Base-by-base conservation (phyloP, 176 grass and related monocot genomes). In the Triticum timopheevii region DNA sequence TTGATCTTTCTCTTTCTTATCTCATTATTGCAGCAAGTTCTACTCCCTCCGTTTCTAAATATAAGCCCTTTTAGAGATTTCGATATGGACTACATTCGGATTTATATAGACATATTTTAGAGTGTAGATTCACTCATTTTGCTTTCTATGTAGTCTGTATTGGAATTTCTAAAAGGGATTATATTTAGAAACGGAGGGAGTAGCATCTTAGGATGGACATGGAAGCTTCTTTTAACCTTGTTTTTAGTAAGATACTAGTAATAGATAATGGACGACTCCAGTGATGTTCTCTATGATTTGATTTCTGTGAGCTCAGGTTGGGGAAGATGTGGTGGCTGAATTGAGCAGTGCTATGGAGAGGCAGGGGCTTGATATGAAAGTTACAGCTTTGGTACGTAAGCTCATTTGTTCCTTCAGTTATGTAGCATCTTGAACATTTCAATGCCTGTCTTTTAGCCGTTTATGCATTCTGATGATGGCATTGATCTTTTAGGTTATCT, bases 331-430 rank as follows among this genome's bases (percentile, higher is more conserved):
- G 45, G 95, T 98, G 4, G 73, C 85, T 84, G 95, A 98, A 88
- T 80, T 98, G 83, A 95, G 85, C 69, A 92, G 82, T 73, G 89
- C 95, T 84, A 75, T 98, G 59, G 91, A 95, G 80, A 93, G 87
- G 77, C 91, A 98, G 56, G 95, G 93, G 50, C 91, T 93, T 92
- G 86, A 95, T 80, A 98, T 98, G 95, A 93, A 78, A 98, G 89
- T 95, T 62, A 80, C 91, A 65, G 91, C 95, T 80, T 76, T 97
- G 85, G 95, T 93, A 69, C 77, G 87, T 86, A 39, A 65, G 35
- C 83, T 87, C 38, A 40, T 84, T 28, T 89, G 62, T 71, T 73
- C 5, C 17, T 70, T 68, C 24, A 82, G 24, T 42, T 77, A 36
- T 28, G 34, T 61, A 10, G 0, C 27, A 42, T 64, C 8, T 33